These are phyloP conservation scores for Ceratocystiopsis minuta DNA, from an alignment of 2,329 filamentous ascomycete genomes.

Conservation along the genomic window DNA sequence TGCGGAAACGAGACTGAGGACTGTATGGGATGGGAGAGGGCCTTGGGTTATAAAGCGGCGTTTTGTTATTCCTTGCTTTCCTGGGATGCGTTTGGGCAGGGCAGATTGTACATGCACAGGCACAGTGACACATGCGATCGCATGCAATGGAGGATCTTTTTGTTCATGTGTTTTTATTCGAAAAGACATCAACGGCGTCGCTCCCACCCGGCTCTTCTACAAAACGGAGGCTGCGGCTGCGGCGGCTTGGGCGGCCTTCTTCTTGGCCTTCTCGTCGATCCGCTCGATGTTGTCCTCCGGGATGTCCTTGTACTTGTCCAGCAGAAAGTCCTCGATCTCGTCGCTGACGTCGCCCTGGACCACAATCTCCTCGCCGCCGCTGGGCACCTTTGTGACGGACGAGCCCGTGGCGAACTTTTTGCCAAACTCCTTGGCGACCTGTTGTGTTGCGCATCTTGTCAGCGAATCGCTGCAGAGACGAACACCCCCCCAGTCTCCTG, in stretches of 20 bases:
- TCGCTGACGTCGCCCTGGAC: constrained; percentile 94
- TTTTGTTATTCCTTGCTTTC: not conserved
- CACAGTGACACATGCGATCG: no score
- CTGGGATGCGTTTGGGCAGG: not conserved
- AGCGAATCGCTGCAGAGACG: no score
- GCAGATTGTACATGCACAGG: no score
- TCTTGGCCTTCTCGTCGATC: constrained; percentile 93
- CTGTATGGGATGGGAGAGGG: not conserved
- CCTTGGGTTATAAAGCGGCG: not conserved
- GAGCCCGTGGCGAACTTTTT: constrained; percentile 97
- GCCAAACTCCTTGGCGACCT: constrained; percentile 68
- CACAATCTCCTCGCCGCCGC: constrained; percentile 86
- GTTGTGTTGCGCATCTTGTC: no score
- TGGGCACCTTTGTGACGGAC: constrained; percentile 75
- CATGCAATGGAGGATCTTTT: no score
- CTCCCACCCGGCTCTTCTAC: not conserved
- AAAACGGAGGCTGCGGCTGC: not conserved
- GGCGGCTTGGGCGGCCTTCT: constrained; percentile 27
- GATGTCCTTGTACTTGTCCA: constrained; percentile 76
- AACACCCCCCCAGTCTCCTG: no score
- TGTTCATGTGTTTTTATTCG: not conserved
- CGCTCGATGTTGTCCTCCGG: constrained; percentile 91
- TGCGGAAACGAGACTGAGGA: constrained; percentile 32
- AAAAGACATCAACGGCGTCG: no score
- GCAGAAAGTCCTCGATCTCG: constrained; percentile 79